Conservation (phyloP, 2,329 filamentous ascomycete species). For the Fusarium sp. region DNA sequence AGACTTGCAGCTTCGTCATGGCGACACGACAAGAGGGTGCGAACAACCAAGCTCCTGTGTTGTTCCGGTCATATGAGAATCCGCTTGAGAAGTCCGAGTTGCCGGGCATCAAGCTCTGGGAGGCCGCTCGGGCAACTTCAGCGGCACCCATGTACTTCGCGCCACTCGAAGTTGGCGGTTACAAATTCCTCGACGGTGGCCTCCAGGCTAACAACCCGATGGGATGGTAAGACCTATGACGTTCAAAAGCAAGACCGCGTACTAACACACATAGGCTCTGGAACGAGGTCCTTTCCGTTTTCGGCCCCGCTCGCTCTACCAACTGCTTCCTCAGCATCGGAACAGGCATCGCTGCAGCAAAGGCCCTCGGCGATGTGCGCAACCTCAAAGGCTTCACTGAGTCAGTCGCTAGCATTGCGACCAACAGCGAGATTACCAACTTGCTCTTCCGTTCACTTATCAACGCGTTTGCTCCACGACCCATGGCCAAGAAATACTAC, state of each 20-base stretch:
- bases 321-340: background rate
- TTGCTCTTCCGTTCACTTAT: background rate
- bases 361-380: background rate
- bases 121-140: background rate
- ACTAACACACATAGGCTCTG: background rate
- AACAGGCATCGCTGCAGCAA: background rate
- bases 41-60: background rate
- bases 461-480: background rate
- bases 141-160: background rate
- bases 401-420: background rate
- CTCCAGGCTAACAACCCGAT: background rate
- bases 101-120: background rate
- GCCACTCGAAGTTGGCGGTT: background rate
- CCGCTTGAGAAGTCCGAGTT: background rate
- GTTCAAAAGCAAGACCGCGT: rapidly evolving
- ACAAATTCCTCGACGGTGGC: background rate
- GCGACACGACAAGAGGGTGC: background rate
- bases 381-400: background rate
- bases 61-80: background rate
- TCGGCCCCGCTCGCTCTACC: background rate
- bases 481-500: background rate
- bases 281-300: background rate
- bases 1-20: background rate
- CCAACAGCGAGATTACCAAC: background rate
- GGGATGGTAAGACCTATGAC: background rate